Evolutionary conservation across 2,329 filamentous ascomycete species (phyloP).

Genomic region (Fusarium annulatum): DNA sequence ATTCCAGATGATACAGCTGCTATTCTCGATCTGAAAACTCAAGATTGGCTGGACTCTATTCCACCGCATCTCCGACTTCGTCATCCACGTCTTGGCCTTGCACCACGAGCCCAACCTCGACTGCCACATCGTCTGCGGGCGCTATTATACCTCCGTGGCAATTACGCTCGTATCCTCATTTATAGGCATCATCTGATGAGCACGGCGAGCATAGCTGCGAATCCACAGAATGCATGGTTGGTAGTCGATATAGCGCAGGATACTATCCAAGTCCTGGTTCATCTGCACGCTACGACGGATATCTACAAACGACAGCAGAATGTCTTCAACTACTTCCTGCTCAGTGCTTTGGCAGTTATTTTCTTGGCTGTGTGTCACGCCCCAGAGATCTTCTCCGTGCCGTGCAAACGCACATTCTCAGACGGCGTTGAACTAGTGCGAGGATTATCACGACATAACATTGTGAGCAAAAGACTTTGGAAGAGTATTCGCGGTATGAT

Average conservation of each 20-base stretch:
- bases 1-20: slow-evolving; percentile 54
- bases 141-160: slow-evolving; percentile 57
- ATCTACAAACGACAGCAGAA: slow-evolving; percentile 46
- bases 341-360: slow-evolving; percentile 46
- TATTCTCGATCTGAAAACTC: slow-evolving; percentile 55
- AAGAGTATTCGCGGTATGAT: slow-evolving; percentile 50
- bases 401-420: slow-evolving; percentile 48
- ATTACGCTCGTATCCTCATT: slow-evolving; percentile 58
- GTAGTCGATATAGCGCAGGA: slow-evolving; percentile 52
- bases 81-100: slow-evolving; percentile 51
- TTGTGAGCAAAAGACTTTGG: slow-evolving; percentile 50
- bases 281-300: slow-evolving; percentile 43
- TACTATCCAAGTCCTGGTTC: slow-evolving; percentile 44
- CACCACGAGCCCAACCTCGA: slow-evolving; percentile 47
- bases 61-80: slow-evolving; percentile 53
- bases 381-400: slow-evolving; percentile 54
- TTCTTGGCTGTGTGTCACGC: slow-evolving; percentile 57
- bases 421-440: slow-evolving; percentile 49
- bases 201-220: slow-evolving; percentile 50
- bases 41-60: slow-evolving; percentile 59
- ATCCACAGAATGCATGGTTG: slow-evolving; percentile 50
- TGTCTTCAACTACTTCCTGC: slow-evolving; percentile 46
- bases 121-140: slow-evolving; percentile 56
- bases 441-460: slow-evolving; percentile 48
- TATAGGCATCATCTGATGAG: slow-evolving; percentile 57